phyloP scores from a whole-genome alignment of 2,329 filamentous ascomycete genomes.

The Phaeosphaeriaceae sp. region DNA sequence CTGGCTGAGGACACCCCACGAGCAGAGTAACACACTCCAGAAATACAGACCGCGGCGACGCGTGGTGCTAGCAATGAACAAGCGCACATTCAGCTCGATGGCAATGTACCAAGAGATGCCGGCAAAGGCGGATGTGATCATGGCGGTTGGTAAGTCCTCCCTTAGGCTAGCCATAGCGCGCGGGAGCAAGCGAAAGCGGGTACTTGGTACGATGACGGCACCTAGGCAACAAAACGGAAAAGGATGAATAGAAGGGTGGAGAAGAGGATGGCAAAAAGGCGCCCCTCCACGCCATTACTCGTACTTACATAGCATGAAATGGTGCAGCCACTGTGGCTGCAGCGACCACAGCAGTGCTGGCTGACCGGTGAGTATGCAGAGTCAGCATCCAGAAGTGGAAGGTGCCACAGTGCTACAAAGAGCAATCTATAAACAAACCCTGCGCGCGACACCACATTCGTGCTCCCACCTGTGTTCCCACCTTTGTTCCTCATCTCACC shows the following conservation, averaged over 20 bases:
- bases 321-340: too few relatives aligned
- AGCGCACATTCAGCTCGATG: constrained; percentile 50
- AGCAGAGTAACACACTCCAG: constrained; percentile 38
- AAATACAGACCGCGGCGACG: constrained; percentile 53
- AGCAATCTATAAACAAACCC: too few relatives aligned
- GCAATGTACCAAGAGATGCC: constrained; percentile 36
- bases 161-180: constrained; percentile 2
- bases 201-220: not conserved
- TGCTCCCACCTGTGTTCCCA: too few relatives aligned
- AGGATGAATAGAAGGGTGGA: too few relatives aligned
- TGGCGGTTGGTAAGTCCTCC: constrained; percentile 12
- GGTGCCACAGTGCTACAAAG: too few relatives aligned
- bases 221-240: not conserved
- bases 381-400: too few relatives aligned
- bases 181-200: not conserved
- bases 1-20: constrained; percentile 41
- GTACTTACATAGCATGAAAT: not conserved
- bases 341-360: too few relatives aligned
- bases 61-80: constrained; percentile 33
- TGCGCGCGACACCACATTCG: too few relatives aligned
- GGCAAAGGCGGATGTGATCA: constrained; percentile 17
- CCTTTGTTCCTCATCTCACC: not conserved
- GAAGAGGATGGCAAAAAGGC: not conserved
- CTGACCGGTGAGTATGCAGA: too few relatives aligned
- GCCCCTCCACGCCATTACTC: not conserved